Evolutionary conservation across 2,329 filamentous ascomycete genomes (phyloP), one percentile per base, ranked within the genome.

Genomic region (Talaromyces islandicus): DNA sequence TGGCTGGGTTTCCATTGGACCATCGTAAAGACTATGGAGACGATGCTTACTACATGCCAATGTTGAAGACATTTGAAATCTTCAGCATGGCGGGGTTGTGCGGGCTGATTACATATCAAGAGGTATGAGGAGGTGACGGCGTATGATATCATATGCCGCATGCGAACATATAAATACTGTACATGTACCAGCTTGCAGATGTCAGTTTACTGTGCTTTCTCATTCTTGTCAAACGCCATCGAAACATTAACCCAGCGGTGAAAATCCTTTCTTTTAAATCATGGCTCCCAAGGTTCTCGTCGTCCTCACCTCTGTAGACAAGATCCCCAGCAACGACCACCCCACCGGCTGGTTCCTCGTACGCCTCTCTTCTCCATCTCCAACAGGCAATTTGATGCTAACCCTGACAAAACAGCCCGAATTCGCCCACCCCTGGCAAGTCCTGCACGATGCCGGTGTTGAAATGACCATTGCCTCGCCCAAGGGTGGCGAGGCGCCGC

Each of bases 331-430:
- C 66, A 73, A 70, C 51, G 71, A 73, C 63, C 73, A 76, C 58
- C 81, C 82, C 10, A 90, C 88, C 0, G 88, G 88, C 64, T 91
- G 88, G 88, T 91, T 85, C 70, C 77, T 91, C 67, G 85, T 87
- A 77, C 54, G 77, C 63, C 48, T 17, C 48, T 17, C 7, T 25
- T 41, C 21, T 25, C 5, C 7, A 12, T 12, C 7, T 30, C 12
- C 12, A 43, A 9, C 17, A 25, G 19, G 43, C 25, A 25, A 35
- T 29, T 10, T 4, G n/a, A n/a, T n/a, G n/a, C n/a, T 30, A 5
- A n/a, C 30, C 1, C 30, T 35, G 32, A 35, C 4, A 35, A 14
- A 14, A 62, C 54, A 81, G 79, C 77, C 68, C 3, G 87, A 89
- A 69, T 78, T 89, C 59, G 83, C 86, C 54, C 87, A 89, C 74